A percentile compares a stretch with the other conserved stretches of the same genome.
These are phyloP conservation scores for Neurospora sp. DNA, from an alignment of 495 filamentous ascomycete species.

Conservation along the genomic window DNA sequence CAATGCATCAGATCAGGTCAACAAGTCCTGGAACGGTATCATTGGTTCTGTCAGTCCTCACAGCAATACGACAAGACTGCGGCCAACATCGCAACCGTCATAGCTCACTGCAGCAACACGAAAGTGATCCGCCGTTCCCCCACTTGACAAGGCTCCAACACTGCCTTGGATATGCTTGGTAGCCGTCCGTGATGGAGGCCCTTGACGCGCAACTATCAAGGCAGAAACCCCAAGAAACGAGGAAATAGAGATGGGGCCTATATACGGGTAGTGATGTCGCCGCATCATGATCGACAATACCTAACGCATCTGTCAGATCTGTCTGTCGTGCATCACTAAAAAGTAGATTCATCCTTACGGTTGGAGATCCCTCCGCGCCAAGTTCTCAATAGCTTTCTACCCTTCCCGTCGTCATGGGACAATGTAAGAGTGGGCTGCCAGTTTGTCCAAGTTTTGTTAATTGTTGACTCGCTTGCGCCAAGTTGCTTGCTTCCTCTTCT, in stretches of 20 bases:
- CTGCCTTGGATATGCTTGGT: background rate
- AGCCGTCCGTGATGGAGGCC: background rate
- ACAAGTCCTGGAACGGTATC: background rate
- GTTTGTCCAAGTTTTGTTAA: background rate
- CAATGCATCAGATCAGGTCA: background rate
- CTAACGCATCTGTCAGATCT: slow-evolving; percentile 27
- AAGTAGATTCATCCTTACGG: background rate
- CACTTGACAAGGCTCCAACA: background rate
- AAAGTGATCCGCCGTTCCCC: background rate
- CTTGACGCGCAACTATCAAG: background rate
- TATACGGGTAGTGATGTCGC: slow-evolving; percentile 4
- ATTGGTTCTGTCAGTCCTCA: background rate
- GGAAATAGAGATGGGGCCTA: background rate
- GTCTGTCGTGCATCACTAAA: slow-evolving; percentile 15
- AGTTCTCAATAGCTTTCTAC: background rate
- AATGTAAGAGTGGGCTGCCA: background rate
- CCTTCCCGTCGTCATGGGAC: background rate
- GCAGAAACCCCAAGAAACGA: background rate
- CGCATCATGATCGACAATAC: slow-evolving; percentile 27
- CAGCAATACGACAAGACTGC: background rate
- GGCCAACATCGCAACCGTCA: background rate
- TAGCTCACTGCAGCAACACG: background rate
- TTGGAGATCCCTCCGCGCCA: background rate
- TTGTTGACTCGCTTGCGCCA: background rate
- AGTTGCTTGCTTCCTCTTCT: background rate